Conservation (phyloP, 352 stramenopile species). For the Globisporangium middletonii region DNA sequence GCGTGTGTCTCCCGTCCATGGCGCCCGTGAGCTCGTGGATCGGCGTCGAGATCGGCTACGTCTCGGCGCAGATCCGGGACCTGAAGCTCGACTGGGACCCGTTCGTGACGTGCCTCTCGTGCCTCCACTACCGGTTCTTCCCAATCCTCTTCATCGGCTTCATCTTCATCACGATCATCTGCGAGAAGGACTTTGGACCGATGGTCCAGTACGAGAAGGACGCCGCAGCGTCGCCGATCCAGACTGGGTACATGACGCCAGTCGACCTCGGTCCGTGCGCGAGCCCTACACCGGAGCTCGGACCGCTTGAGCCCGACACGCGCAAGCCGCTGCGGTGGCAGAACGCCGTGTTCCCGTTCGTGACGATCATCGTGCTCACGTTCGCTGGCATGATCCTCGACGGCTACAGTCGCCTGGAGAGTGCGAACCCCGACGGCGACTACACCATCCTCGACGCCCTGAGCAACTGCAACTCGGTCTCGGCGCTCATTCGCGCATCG, state of each 20-base stretch:
- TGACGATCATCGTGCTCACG: constrained; percentile 74
- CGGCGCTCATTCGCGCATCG: constrained; percentile 71
- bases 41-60: constrained; percentile 86
- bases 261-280: constrained; percentile 60
- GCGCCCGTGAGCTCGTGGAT: constrained; percentile 88
- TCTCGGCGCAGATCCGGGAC: constrained; percentile 65
- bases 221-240: constrained; percentile 61
- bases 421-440: constrained; percentile 30
- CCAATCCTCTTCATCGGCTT: constrained; percentile 85
- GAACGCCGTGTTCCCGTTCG: constrained; percentile 84
- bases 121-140: constrained; percentile 84
- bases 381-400: constrained; percentile 88
- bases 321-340: constrained; percentile 73
- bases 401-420: constrained; percentile 48
- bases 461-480: constrained; percentile 74
- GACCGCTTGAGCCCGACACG: constrained; percentile 59
- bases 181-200: constrained; percentile 81
- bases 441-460: constrained; percentile 65
- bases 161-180: constrained; percentile 89
- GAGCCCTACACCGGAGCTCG: constrained; percentile 60
- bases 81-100: constrained; percentile 84
- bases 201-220: constrained; percentile 87
- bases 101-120: constrained; percentile 82
- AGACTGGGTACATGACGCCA: constrained; percentile 55
- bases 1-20: constrained; percentile 85